Conservation (phyloP, 805 yeast genomes). For the Ogataea sp. region DNA sequence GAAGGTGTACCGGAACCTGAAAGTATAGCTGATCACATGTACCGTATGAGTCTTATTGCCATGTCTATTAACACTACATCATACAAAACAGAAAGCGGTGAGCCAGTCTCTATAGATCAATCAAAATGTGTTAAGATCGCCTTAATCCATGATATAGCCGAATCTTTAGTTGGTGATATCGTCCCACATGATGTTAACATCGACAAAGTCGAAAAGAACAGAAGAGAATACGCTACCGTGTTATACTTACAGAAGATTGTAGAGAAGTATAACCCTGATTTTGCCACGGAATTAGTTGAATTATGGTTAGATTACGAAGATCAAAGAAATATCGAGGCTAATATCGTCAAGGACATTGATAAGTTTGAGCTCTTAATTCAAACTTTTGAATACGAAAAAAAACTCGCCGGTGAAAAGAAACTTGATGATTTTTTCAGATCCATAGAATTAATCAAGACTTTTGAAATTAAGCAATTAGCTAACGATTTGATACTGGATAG, state of each 20-base stretch:
- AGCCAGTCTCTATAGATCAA: constrained; percentile 36
- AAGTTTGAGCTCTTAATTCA: constrained; percentile 81
- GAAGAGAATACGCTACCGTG: constrained; percentile 71
- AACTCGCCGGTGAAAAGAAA: constrained; percentile 45
- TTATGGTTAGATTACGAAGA: constrained; percentile 89
- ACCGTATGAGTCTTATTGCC: constrained; percentile 80
- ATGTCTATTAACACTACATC: constrained; percentile 46
- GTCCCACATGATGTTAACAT: constrained; percentile 68
- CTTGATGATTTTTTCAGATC: constrained; percentile 67
- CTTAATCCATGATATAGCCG: constrained; percentile 90
- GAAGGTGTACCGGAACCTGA: constrained; percentile 49
- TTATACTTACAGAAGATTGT: constrained; percentile 54
- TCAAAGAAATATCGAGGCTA: constrained; percentile 72
- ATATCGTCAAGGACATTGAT: constrained; percentile 89
- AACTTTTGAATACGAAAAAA: constrained; percentile 77
- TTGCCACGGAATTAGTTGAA: constrained; percentile 56
- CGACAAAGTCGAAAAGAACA: constrained; percentile 72
- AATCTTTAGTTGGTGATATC: constrained; percentile 88
- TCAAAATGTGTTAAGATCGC: constrained; percentile 78
- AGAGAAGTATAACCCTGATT: constrained; percentile 51
- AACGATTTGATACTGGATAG: constrained; percentile 47
- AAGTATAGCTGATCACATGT: constrained; percentile 91
- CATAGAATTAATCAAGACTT: constrained; percentile 53
- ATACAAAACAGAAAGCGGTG: constrained; percentile 6
- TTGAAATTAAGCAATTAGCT: constrained; percentile 63